Base-by-base conservation (phyloP, 169 alveolate genomes). In the Eimeria brunetti region DNA sequence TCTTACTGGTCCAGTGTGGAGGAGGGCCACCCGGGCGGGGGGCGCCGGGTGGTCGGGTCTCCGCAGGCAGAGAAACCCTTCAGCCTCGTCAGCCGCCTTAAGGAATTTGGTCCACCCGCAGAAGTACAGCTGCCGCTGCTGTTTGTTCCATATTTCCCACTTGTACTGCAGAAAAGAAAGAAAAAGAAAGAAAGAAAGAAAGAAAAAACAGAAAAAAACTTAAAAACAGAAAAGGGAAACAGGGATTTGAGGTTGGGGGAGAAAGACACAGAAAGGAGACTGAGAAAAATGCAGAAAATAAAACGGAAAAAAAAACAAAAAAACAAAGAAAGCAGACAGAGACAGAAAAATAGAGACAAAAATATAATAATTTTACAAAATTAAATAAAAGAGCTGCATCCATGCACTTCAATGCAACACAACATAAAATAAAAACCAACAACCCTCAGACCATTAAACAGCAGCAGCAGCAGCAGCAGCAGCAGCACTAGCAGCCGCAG, bases 1-100 rank as follows among this genome's bases (percentile, higher is more conserved):
- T 38, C 90, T 8, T 30, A 83, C 90, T 11, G 90, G 90, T 33
- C 90, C 90, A 5, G 90, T 83, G 67, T 83, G 90, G 7, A 83
- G 75, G 11, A 51, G 1, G 76, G n/a, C 51, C 8, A 53, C 58
- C 20, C 18, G 51, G 24, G 56, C 90, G 4, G 90, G 56, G 3
- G 53, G 73, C 8, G 90, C 90, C 0, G 90, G 90, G 5, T 5
- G 0, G 18, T 11, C 49, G 30, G 56, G 56, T 0, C 11, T 20
- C 20, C 56, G 76, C 30, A 83, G 1, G 7, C 4, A n/a, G 4
- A 83, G 18, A 14, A 56, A 41, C 24, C 76, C 90, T 76, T 83
- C 90, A 75, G 56, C 56, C 24, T 51, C 75, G 22, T 83, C 90
- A 30, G 90, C 90, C 0, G 90, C 90, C n/a, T 83, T 83, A 7